Conservation (phyloP, 345 rosid species). For the Salix koriyanagi region DNA sequence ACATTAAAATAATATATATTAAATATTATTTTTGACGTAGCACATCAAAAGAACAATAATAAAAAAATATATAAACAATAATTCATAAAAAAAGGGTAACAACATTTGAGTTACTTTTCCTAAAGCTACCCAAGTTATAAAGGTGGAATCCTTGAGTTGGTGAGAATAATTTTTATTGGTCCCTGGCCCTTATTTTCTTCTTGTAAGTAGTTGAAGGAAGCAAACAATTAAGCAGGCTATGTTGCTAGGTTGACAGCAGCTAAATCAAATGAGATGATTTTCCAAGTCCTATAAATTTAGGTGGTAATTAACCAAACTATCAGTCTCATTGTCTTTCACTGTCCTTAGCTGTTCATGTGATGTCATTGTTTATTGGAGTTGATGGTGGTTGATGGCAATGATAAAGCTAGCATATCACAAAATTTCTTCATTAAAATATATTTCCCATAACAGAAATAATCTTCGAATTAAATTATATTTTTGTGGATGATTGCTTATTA, state of each 20-base stretch:
- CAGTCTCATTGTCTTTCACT: conserved; percentile 34
- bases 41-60: too few species aligned
- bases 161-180: background rate
- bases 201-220: background rate
- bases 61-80: too few species aligned
- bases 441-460: background rate
- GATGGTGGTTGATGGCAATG: conserved; percentile 32
- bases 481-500: background rate
- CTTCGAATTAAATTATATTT: background rate
- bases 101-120: too few species aligned
- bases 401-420: background rate
- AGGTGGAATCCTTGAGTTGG: background rate
- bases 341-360: conserved; percentile 45
- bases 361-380: conserved; percentile 31
- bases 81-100: accelerated
- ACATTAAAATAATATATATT: too few species aligned
- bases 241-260: background rate
- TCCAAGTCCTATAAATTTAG: background rate
- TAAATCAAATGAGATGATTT: background rate
- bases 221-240: background rate
- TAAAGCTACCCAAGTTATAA: background rate
- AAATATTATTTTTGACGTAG: too few species aligned
- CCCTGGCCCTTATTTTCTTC: background rate
- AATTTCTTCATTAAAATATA: background rate
- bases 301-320: conserved; percentile 20